Evolutionary conservation across 1,284 basidiomycete species (phyloP), one percentile per base, ranked within the genome.

Genomic region (Leccinum subspadiceum): DNA sequence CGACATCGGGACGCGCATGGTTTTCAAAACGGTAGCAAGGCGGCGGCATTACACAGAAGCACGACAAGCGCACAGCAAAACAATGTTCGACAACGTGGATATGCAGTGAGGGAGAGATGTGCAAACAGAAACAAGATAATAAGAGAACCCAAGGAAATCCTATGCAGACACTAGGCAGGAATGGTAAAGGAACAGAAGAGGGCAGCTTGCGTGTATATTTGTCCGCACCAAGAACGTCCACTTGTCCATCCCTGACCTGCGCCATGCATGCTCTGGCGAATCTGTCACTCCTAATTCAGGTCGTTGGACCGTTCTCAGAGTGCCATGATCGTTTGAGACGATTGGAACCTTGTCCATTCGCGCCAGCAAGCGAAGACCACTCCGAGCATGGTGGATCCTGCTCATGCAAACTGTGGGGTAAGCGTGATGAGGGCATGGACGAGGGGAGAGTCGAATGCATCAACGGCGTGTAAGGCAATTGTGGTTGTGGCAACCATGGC

Each of bases 321-420:
- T 44, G 31, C 73, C 70, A 71, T 9, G 71, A 46, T 15, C 70
- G 73, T 51, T 71, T 71, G 26, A 56, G 67, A 24, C 62, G 66
- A 31, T 70, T 73, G 0, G 37, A 41, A 7, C 51, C 55, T 4
- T 65, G 71, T 17, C 65, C 70, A 12, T 69, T 73, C 20, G 72
- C 70, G 49, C 71, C 70, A 39, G 68, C 56, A 5, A 74, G 68
- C 13, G 71, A 72, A 15, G 73, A 73, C 71, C 71, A 71, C 13
- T 62, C 65, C 1, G 70, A 73, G 12, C 58, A 12, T 3, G 66
- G 68, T 24, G 64, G 70, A 9, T 65, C 61, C 5, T 57, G 66
- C 1, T 60, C 68, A 7, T 73, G 68, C 15, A 70, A 56, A 50
- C 58, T 51, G 17, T 65, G 67, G 4, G 50, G 57, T 3, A 31